These are phyloP conservation scores for Tylopilus subfusipes DNA, from an alignment of 768 basidiomycete genomes.

Conservation along the genomic window DNA sequence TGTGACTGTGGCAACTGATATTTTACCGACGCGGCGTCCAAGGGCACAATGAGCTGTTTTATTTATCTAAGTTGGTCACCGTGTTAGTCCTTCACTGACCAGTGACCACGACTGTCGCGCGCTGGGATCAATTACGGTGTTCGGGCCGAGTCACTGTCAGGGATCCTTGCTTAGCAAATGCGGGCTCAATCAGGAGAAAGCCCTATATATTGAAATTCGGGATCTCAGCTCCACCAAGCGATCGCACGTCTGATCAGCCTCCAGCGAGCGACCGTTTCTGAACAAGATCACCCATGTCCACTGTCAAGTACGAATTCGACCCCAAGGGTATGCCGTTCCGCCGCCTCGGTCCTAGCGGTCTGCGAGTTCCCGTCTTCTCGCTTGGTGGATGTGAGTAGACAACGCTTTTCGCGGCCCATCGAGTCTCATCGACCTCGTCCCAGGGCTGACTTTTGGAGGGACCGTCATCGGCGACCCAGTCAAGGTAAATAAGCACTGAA, in stretches of 20 bases:
- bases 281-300: constrained; percentile 18
- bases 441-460: constrained; percentile 46
- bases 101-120: too few relatives aligned
- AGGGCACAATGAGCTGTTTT: not conserved
- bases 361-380: constrained; percentile 50
- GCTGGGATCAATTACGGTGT: not conserved
- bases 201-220: not conserved
- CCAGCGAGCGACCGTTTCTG: not conserved
- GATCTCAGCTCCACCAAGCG: not conserved
- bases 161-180: not conserved
- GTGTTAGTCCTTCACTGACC: not conserved
- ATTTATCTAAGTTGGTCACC: not conserved
- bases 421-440: not conserved
- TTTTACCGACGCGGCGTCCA: not conserved
- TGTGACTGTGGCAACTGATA: not conserved
- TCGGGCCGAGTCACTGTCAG: not conserved
- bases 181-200: not conserved
- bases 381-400: constrained; percentile 45
- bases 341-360: constrained; percentile 43
- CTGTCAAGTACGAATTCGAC: constrained; percentile 32
- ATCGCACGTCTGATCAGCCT: not conserved
- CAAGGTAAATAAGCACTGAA: constrained; percentile 31
- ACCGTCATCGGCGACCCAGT: constrained; percentile 51
- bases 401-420: not conserved
- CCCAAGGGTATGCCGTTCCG: constrained; percentile 40